Evolutionary conservation across 345 rosid genomes (phyloP), one percentile per base, ranked within the genome.

Genomic region (Linum trigynum): DNA sequence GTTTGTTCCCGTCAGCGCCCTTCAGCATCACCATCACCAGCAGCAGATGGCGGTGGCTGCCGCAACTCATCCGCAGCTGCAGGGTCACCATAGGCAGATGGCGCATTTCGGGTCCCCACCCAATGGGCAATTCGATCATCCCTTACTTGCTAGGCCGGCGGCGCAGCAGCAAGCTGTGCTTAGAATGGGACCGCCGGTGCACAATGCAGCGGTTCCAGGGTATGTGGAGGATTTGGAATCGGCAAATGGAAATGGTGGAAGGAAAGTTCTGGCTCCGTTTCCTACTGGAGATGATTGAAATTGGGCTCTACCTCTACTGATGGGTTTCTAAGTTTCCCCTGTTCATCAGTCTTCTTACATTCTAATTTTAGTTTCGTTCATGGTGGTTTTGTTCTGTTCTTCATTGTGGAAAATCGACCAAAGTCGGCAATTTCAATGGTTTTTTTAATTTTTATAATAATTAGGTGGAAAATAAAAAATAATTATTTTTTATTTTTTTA

Each of bases 231-330:
- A 85, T 81, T 78, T 87, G 82, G 96, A 90, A 71, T 84, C 91
- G 5, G 96, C 81, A 2, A 85, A 74, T 61, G 90, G 77, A 7
- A 84, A 77, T 70, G 96, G 87, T 57, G 97, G 88, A 53, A 86
- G 95, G 80, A 91, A 78, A 60, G 96, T 91, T 76, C 89, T 94
- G 65, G 87, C 99, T 74, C 77, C 90, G 55, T 94, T 94, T 81
- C 99, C 99, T 35, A 85, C 92, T 5, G 88, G 96, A 70, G 92
- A 86, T 64, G 95, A 90, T 76, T 92, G 80, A 86, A 64, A 71
- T 76, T 65, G 75, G 83, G 79, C 65, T 74, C 77, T 69, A 40
- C 67, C 65, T 74, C 77, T 69, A 40, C 67, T 57, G 72, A 67
- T 69, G 15, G 48, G 62, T 38, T 56, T 41, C 38, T 76, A 23